Base-by-base conservation (phyloP, 331 rosid species). In the Ulmus americana region DNA sequence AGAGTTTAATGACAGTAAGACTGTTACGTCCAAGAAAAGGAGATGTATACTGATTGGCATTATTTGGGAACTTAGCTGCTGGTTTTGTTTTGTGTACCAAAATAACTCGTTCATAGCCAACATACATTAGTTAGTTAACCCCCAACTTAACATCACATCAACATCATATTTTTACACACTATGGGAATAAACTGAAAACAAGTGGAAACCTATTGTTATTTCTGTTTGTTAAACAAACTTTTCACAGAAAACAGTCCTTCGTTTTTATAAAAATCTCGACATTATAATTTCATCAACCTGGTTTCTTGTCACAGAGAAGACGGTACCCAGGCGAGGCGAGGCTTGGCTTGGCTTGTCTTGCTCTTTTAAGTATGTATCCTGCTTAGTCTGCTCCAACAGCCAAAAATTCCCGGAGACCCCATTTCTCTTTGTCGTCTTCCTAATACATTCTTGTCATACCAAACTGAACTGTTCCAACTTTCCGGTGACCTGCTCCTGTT, bases 371-470 rank as follows among this genome's bases (percentile, higher is more conserved):
- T 20, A 45, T 15, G 49, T 9, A 20, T 55, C 14, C 61, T 8
- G 67, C 64, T 39, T 20, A 64, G 55, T 59, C 60, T 67, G 65
- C 79, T 68, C 64, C 70, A 68, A 62, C 48, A 39, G 39, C 62
- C 50, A 66, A 61, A 74, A 70, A 56, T 55, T 71, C 39, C 61
- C 49, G 22, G 54, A 51, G 13, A 38, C 5, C 9, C 48, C 3
- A 11, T 57, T 14, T 52, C 1, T 10, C 16, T n/a, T 35, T 4
- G 46, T 11, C 28, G 28, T 46, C 66, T 57, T 64, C 39, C 76
- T 82, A 85, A 64, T 82, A 86, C 86, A 85, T 79, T 72, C 84
- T 83, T 50, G 84, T 43, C 81, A 86, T 76, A 10, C 96, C 88
- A 63, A 76, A 92, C 71, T 89, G 95, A 73, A 84, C 86, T 9